Evolutionary conservation across 2,329 filamentous ascomycete genomes (phyloP).

Genomic region (Emmonsia crescens): DNA sequence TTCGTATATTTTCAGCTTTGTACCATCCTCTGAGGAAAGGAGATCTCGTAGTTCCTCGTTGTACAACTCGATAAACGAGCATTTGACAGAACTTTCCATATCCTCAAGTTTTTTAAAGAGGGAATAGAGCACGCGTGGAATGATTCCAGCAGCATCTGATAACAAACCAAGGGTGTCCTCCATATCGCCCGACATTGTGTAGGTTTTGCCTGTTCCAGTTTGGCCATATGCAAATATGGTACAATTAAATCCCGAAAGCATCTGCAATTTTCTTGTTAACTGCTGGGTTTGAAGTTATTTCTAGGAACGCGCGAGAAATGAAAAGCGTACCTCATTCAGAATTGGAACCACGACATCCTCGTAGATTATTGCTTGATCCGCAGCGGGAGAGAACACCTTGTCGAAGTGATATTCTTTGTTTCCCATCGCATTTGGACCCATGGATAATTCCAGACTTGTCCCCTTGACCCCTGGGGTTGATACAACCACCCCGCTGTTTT

Average conservation of each 20-base stretch:
- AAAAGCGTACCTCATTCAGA: constrained; percentile 63
- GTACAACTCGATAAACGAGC: constrained; percentile 97
- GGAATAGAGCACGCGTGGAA: constrained; percentile 78
- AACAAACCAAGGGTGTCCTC: constrained; percentile 72
- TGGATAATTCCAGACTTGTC: constrained; percentile 70
- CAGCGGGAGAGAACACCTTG: constrained; percentile 89
- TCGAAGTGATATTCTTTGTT: constrained; percentile 98
- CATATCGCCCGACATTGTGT: constrained; percentile 99
- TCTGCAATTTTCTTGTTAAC: constrained; percentile 42
- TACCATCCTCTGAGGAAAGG: constrained; percentile 66
- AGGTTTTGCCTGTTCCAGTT: constrained; percentile 96
- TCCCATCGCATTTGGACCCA: constrained; percentile 83
- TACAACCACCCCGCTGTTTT: constrained; percentile 91
- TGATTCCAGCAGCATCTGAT: constrained; percentile 87
- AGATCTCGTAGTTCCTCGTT: constrained; percentile 94
- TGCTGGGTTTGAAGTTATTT: neutral
- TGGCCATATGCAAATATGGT: constrained; percentile 98
- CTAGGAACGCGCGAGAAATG: neutral
- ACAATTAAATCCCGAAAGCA: constrained; percentile 90
- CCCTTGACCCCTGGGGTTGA: constrained; percentile 81
- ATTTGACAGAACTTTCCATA: constrained; percentile 81
- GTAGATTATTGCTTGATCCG: constrained; percentile 87
- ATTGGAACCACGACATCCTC: constrained; percentile 93
- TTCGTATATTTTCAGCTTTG: constrained; percentile 92
- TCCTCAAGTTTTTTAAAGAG: constrained; percentile 80